Base-by-base conservation (phyloP, 2,329 filamentous ascomycete genomes). In the Fusarium napiforme region DNA sequence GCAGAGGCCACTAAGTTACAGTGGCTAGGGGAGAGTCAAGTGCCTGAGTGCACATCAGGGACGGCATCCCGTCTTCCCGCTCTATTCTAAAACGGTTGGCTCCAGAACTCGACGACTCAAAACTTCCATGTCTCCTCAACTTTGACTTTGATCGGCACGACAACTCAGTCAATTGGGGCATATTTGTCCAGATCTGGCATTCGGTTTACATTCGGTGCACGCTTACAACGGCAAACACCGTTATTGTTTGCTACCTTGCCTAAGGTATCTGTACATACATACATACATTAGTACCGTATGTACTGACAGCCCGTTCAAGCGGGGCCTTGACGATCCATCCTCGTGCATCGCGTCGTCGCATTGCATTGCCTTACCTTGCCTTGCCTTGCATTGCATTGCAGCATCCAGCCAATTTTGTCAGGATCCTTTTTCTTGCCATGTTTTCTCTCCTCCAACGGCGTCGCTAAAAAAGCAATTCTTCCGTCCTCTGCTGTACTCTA, bases 381-480 rank as follows among this genome's bases (percentile, higher is more conserved):
- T 56, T 42, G 47, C 60, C 21, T 50, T 34, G 26, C 43, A 26
- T 53, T 57, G 39, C 55, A 23, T 56, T 42, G 47, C 60, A 53
- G 47, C 60, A 53, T 71, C 45, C 28, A 45, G 66, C 45, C 28
- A 47, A 32, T 67, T 52, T 45, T 34, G 40, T 64, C 30, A 50
- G 58, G 43, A 43, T 58, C 45, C 49, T 53, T 47, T 52, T 52
- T 64, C 28, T 55, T 56, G 26, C 36, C 57, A 36, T 53, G 60
- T 19, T 60, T 46, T 53, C 32, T 50, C 67, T 67, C 47, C 39
- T 60, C 45, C 45, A 58, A 47, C 50, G 40, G 46, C 57, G 42
- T 43, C 47, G 39, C 39, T 58, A 72, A 71, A 71, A 67, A 64
- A 74, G 71, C 56, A 74, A 74, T 66, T 64, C n/a, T 18, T 60